Evolutionary conservation across 1,139 yeast species (phyloP).

Genomic region (Candida frijolesensis): DNA sequence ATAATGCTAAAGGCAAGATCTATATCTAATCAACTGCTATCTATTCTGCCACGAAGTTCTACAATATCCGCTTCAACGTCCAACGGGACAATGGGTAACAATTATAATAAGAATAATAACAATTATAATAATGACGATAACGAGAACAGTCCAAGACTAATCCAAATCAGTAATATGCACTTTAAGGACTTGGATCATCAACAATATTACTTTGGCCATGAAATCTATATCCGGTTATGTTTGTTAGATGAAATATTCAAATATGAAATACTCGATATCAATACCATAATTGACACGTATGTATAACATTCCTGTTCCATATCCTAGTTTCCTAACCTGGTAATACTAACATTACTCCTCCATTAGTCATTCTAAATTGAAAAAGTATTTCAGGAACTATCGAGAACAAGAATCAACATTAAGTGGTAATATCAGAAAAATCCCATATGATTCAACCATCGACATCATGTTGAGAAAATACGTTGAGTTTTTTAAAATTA

Average conservation of each 20-base stretch:
- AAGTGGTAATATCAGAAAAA: background rate
- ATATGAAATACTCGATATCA: slow-evolving; percentile 11
- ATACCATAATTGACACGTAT: slow-evolving; percentile 10
- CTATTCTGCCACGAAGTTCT: background rate
- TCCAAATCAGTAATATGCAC: background rate
- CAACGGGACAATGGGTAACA: too few species aligned
- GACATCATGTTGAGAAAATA: slow-evolving; percentile 15
- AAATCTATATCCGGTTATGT: slow-evolving; percentile 14
- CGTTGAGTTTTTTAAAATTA: slow-evolving; percentile 14
- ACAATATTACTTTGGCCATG: slow-evolving; percentile 10
- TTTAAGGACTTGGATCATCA: background rate
- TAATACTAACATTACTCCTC: slow-evolving; percentile 1
- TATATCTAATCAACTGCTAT: background rate
- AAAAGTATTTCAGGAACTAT: slow-evolving; percentile 11
- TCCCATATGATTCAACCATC: slow-evolving; percentile 7
- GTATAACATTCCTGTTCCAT: background rate
- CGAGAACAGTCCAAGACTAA: background rate
- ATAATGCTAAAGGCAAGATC: background rate
- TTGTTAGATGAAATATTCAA: slow-evolving; percentile 16
- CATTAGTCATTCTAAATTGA: slow-evolving; percentile 10
- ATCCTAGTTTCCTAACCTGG: background rate
- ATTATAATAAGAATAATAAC: background rate
- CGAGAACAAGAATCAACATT: background rate
- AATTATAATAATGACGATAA: background rate
- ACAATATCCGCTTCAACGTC: too few species aligned